These are phyloP conservation scores for Kwoniella sp. DNA, from an alignment of 768 basidiomycete species.

Conservation along the genomic window DNA sequence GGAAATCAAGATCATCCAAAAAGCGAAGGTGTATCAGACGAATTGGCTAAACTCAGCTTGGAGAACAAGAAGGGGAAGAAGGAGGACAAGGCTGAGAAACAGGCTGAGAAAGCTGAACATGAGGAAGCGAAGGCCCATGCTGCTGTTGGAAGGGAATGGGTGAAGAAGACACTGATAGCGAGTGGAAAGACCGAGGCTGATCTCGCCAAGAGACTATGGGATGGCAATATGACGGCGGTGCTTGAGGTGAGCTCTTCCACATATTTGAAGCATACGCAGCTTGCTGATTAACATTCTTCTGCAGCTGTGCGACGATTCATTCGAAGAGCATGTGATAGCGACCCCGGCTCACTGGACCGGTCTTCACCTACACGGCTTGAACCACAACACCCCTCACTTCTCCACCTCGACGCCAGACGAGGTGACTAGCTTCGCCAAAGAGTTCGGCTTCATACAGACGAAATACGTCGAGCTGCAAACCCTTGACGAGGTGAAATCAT, in stretches of 20 bases:
- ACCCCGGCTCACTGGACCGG: slow-evolving; percentile 82
- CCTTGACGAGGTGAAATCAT: slow-evolving; percentile 69
- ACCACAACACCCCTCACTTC: slow-evolving; percentile 68
- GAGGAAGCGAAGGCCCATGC: slow-evolving; percentile 65
- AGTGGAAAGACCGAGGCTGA: slow-evolving; percentile 71
- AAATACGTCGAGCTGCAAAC: slow-evolving; percentile 63
- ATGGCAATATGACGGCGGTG: slow-evolving; percentile 81
- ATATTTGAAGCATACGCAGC: not conserved
- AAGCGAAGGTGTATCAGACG: slow-evolving; percentile 3
- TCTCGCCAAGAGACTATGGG: slow-evolving; percentile 74
- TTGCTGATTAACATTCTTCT: not conserved
- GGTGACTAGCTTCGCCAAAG: slow-evolving; percentile 77
- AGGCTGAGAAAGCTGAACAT: slow-evolving; percentile 8
- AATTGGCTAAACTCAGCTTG: slow-evolving; percentile 1
- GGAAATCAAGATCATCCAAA: not conserved
- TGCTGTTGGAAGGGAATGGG: slow-evolving; percentile 79
- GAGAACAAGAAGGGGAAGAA: slow-evolving; percentile 17
- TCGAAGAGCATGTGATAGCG: slow-evolving; percentile 92
- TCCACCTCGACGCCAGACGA: slow-evolving; percentile 67
- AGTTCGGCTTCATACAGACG: slow-evolving; percentile 91
- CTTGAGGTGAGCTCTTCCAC: slow-evolving; percentile 70
- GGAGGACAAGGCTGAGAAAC: slow-evolving; percentile 16
- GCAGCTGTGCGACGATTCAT: slow-evolving; percentile 93
- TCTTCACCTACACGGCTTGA: slow-evolving; percentile 89
- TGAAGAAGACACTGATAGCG: slow-evolving; percentile 66